Evolutionary conservation across 495 filamentous ascomycete genomes (phyloP).

Genomic region (Darksidea phi): DNA sequence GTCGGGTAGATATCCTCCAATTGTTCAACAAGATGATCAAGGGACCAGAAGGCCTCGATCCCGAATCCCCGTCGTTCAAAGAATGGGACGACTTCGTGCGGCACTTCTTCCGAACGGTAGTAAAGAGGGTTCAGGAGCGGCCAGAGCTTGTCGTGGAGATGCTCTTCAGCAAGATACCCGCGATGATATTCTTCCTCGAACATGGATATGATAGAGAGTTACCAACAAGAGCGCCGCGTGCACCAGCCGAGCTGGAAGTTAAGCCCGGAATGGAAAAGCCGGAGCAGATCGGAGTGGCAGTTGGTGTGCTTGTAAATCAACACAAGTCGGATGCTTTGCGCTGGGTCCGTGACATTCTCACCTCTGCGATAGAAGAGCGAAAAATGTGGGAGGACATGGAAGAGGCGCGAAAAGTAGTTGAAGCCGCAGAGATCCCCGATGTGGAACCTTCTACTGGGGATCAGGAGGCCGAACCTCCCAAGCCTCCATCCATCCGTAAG

Average conservation of each 20-base stretch:
- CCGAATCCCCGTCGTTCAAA: slow-evolving; percentile 61
- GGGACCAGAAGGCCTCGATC: slow-evolving; percentile 75
- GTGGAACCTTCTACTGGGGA: slow-evolving; percentile 42
- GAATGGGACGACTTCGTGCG: slow-evolving; percentile 91
- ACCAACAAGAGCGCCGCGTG: slow-evolving; percentile 55
- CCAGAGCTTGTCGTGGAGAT: slow-evolving; percentile 83
- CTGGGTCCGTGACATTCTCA: slow-evolving; percentile 75
- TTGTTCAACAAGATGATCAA: slow-evolving; percentile 91
- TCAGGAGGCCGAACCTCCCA: slow-evolving; percentile 32
- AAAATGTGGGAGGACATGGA: slow-evolving; percentile 75
- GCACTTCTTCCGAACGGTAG: slow-evolving; percentile 57
- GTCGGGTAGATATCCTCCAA: slow-evolving; percentile 83
- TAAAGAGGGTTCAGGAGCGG: slow-evolving; percentile 80
- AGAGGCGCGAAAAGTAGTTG: slow-evolving; percentile 49
- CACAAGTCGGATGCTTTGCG: slow-evolving; percentile 69
- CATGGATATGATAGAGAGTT: slow-evolving; percentile 86
- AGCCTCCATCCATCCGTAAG: slow-evolving; percentile 51
- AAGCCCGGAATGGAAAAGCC: slow-evolving; percentile 63
- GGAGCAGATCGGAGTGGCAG: slow-evolving; percentile 73
- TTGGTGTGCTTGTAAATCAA: slow-evolving; percentile 74
- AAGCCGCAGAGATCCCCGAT: slow-evolving; percentile 38
- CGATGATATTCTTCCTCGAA: slow-evolving; percentile 80
- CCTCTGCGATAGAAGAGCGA: slow-evolving; percentile 67
- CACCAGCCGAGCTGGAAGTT: slow-evolving; percentile 78
- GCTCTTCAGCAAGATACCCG: slow-evolving; percentile 88